phyloP scores from a whole-genome alignment of 768 basidiomycete genomes.

The Calocybe gangraenosa region DNA sequence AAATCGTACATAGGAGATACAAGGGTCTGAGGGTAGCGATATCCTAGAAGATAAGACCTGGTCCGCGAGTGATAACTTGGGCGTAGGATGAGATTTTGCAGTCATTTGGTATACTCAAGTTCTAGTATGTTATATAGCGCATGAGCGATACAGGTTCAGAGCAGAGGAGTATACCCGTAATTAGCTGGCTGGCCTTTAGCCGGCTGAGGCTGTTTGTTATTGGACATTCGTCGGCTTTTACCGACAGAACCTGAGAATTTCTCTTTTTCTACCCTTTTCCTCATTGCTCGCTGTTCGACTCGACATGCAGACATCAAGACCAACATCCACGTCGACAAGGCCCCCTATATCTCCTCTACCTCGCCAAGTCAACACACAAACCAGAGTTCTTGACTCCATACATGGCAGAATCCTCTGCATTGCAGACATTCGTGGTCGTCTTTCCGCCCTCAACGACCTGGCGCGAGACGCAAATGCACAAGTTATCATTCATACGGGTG shows the following conservation, averaged over 20 bases:
- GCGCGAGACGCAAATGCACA: slow-evolving; percentile 85
- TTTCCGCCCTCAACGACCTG: slow-evolving; percentile 86
- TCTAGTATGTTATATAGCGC: background rate
- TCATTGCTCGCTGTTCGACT: slow-evolving; percentile 14
- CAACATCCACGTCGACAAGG: slow-evolving; percentile 58
- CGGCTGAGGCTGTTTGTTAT: too few relatives aligned
- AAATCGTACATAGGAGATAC: slow-evolving; percentile 45
- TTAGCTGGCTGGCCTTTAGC: too few relatives aligned
- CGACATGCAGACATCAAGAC: slow-evolving; percentile 52
- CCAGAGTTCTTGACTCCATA: slow-evolving; percentile 72
- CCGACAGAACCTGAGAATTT: slow-evolving; percentile 16
- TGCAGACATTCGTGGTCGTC: slow-evolving; percentile 88
- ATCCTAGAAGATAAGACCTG: slow-evolving; percentile 44
- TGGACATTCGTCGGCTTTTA: slow-evolving; percentile 15
- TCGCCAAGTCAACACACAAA: slow-evolving; percentile 64
- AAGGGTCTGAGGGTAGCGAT: slow-evolving; percentile 36
- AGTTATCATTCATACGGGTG: slow-evolving; percentile 95
- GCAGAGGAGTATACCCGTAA: background rate
- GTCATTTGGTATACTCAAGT: slow-evolving; percentile 5
- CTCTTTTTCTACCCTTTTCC: slow-evolving; percentile 13
- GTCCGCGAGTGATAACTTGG: slow-evolving; percentile 27
- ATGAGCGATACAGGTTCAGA: too few relatives aligned
- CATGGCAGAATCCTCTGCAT: slow-evolving; percentile 90
- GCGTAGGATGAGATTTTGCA: slow-evolving; percentile 6
- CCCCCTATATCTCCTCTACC: slow-evolving; percentile 56